Evolutionary conservation across 805 yeast species (phyloP).

Genomic region (Vanderwaltozyma polyspora): DNA sequence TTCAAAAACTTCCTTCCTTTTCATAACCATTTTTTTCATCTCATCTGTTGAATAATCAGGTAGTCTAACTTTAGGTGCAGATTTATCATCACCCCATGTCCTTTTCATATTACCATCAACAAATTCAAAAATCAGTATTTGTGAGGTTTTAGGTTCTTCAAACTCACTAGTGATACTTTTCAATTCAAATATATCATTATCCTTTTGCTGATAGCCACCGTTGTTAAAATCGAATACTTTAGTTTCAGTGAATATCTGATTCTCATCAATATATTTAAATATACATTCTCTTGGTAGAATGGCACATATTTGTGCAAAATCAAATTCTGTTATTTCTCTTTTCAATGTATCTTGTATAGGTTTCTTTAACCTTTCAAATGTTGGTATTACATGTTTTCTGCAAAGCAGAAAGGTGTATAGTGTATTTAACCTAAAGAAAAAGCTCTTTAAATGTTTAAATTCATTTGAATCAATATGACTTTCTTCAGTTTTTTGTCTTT

Average conservation of each 20-base stretch:
- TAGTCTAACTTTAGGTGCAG: conserved; percentile 30
- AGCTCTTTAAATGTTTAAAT: conserved; percentile 34
- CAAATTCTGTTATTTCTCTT: conserved; percentile 36
- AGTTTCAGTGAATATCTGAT: conserved; percentile 38
- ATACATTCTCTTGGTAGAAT: conserved; percentile 59
- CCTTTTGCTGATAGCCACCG: conserved; percentile 46
- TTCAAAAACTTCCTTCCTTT: conserved; percentile 45
- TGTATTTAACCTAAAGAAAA: conserved; percentile 45
- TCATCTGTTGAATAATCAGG: conserved; percentile 45
- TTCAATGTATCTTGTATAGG: conserved; percentile 42
- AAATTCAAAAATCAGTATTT: conserved; percentile 64
- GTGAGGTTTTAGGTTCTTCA: conserved; percentile 30
- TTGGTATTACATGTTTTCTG: conserved; percentile 48
- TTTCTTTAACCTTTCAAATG: conserved; percentile 40
- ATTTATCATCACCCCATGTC: conserved; percentile 32
- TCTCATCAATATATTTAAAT: conserved; percentile 70
- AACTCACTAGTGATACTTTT: conserved; percentile 28
- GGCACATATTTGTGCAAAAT: conserved; percentile 51
- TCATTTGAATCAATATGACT: too few species aligned
- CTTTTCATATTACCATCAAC: conserved; percentile 50
- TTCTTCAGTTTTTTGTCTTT: too few species aligned
- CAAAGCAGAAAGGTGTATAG: conserved; percentile 53
- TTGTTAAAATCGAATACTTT: conserved; percentile 29
- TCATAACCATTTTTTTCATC: conserved; percentile 47
- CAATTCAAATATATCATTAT: conserved; percentile 40